Base-by-base conservation (phyloP, 2,329 filamentous ascomycete genomes). In the Fusarium sp. region DNA sequence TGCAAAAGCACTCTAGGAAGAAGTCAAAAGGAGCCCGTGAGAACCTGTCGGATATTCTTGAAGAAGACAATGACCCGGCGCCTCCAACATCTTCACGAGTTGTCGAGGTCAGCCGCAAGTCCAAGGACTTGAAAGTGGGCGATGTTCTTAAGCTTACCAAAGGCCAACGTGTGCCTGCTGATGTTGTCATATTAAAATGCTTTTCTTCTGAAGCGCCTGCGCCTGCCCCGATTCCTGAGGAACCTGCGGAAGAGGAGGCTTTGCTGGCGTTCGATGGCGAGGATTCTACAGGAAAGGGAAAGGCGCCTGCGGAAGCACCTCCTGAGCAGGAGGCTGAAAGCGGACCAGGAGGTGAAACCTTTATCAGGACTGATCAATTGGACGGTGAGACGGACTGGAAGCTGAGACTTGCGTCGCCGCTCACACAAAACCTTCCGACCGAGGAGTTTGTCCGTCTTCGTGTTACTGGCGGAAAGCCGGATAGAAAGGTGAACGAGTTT, bases 351-450 rank as follows among this genome's bases (percentile, higher is more conserved):
- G 93, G 93, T 25, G 96, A 99, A 76, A 94, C 94, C 0, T 99
- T 99, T 71, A 98, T 99, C 71, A 86, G 95, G 57, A 99, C 96
- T 2, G 95, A 99, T 75, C 95, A 99, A 73, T 83, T 99, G 9
- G 95, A 99, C 71, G 95, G 95, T 67, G 95, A 99, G 78, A 99
- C 95, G 0, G 95, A 99, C 72, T 99, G 95, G 96, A 99, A 99
- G 77, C 80, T 99, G 53, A 88, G 96, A 27, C 77, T 98, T 32
- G 93, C 95, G 2, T 95, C 93, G 11, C 87, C 91, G 0, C 77
- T 98, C 23, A 94, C 93, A 1, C 95, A 99, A 71, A 84, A 80
- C n/a, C 79, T 99, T 17, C 77, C 87, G 0, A 78, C 88, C 1
- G 84, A 86, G 41, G 91, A 97, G 65, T 88, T 97, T 61, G 82